A percentile compares a stretch with the other conserved stretches of the same genome.
Evolutionary conservation across 2,329 filamentous ascomycete species (phyloP).

Genomic region (Calonectria pseudoreteaudii): DNA sequence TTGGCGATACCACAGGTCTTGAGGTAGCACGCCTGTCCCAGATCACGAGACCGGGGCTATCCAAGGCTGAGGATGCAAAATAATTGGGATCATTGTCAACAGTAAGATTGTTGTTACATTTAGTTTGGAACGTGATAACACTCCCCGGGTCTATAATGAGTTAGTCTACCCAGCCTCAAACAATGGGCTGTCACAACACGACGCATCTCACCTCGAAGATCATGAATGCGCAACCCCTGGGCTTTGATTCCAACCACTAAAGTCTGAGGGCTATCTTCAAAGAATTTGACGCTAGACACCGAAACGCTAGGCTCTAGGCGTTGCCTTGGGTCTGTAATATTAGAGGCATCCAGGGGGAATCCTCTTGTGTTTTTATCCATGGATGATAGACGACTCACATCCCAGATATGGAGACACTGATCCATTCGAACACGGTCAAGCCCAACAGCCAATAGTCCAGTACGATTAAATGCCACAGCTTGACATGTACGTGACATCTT

Average conservation of each 20-base stretch:
- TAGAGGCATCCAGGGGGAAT: conserved; percentile 61
- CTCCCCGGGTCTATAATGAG: conserved; percentile 56
- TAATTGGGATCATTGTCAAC: conserved; percentile 89
- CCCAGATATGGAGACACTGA: conserved; percentile 85
- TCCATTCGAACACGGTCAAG: conserved; percentile 86
- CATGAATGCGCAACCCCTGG: conserved; percentile 80
- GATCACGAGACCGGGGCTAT: conserved; percentile 79
- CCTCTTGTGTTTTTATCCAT: conserved; percentile 61
- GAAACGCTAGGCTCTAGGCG: conserved; percentile 75
- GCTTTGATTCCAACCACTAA: conserved; percentile 82
- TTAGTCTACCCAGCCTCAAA: neutral
- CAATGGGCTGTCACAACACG: neutral
- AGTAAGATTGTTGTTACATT: conserved; percentile 77
- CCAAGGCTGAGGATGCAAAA: conserved; percentile 83
- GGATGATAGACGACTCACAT: conserved; percentile 72
- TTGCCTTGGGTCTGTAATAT: conserved; percentile 68
- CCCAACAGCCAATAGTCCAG: conserved; percentile 79
- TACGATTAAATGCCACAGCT: conserved; percentile 82
- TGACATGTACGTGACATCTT: conserved; percentile 84
- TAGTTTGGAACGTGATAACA: conserved; percentile 72
- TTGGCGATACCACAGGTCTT: conserved; percentile 63
- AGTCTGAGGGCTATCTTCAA: conserved; percentile 80
- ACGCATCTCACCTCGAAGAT: conserved; percentile 73
- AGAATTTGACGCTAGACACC: conserved; percentile 87
- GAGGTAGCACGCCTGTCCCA: conserved; percentile 80